These are phyloP conservation scores for Zelopaecilomyces penicillatus DNA, from an alignment of 2,329 filamentous ascomycete species.

Conservation along the genomic window DNA sequence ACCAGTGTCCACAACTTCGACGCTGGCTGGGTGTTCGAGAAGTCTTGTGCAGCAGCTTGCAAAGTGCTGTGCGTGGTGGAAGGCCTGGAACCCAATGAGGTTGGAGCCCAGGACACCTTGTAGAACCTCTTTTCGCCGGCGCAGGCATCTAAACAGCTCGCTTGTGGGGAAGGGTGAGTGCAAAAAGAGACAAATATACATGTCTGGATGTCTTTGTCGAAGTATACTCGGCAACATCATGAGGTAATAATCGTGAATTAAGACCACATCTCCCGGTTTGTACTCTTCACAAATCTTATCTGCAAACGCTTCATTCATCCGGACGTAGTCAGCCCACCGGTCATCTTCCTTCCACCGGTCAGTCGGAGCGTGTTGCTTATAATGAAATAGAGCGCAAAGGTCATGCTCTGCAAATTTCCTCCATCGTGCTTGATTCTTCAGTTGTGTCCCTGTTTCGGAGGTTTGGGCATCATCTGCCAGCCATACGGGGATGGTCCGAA, in stretches of 20 bases:
- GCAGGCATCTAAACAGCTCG: slow-evolving; percentile 84
- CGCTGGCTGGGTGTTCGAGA: slow-evolving; percentile 74
- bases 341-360: slow-evolving; percentile 71
- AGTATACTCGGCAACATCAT: slow-evolving; percentile 81
- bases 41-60: slow-evolving; percentile 86
- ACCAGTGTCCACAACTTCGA: slow-evolving; percentile 80
- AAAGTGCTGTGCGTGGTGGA: slow-evolving; percentile 89
- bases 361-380: slow-evolving; percentile 83
- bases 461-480: slow-evolving; percentile 68
- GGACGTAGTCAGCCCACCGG: slow-evolving; percentile 88
- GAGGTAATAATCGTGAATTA: slow-evolving; percentile 90
- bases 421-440: slow-evolving; percentile 81
- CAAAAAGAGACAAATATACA: slow-evolving; percentile 89
- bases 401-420: slow-evolving; percentile 83
- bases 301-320: slow-evolving; percentile 85
- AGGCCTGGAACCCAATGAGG: slow-evolving; percentile 88
- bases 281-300: slow-evolving; percentile 80
- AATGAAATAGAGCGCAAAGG: slow-evolving; percentile 87
- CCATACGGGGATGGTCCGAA: slow-evolving; percentile 82
- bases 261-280: slow-evolving; percentile 81
- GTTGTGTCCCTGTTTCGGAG: slow-evolving; percentile 36
- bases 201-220: slow-evolving; percentile 72
- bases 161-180: slow-evolving; percentile 92
- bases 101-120: slow-evolving; percentile 84
- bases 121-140: slow-evolving; percentile 77